Base-by-base conservation (phyloP, 2,329 filamentous ascomycete genomes). In the Rugonectria rugulosa region DNA sequence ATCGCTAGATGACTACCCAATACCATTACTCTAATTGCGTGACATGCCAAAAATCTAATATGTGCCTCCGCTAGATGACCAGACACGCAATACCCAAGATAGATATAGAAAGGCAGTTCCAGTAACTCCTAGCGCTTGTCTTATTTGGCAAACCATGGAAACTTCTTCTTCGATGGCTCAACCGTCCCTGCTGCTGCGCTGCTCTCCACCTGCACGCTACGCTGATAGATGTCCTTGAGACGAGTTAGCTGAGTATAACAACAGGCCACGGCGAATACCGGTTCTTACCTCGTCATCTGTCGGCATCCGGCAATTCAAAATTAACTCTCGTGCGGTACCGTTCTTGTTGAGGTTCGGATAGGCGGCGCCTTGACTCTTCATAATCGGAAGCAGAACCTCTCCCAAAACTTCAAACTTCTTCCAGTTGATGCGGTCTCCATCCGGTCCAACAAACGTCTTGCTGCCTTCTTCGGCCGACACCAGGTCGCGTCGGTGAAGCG, bases 391-490 rank as follows among this genome's bases (percentile, higher is more conserved):
- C 48, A 98, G 83, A 5, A 97, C 90, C 65, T 98, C 94, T 6
- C 93, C 93, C 75, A 98, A 87, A 26, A 99, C 89, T 73, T 98
- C 94, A 68, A 98, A 99, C 72, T 99, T 99, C 75, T 89, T 92
- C 95, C 95, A 99, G 72, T 98, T 98, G 71, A 99, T 91, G 46
- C 91, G 82, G 60, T 91, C 85, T 61, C 81, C 85, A 57, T 86
- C 82, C 2, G 84, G 81, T 7, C 90, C 91, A 2, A 98, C 79
- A 71, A 97, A 94, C 0, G 95, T 98, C 68, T 86, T 86, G 73
- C 95, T 97, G 27, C 94, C 95, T 74, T 97, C 91, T 69, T 96
- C 92, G 1, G 95, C 94, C 11, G 90, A 92, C 2, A 97, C 92
- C 20, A 99, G 81, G 75, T 99, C 95, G 61, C 93, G 85, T 37